Evolutionary conservation across 495 filamentous ascomycete species (phyloP).

Genomic region (Aspergillus avenaceus): DNA sequence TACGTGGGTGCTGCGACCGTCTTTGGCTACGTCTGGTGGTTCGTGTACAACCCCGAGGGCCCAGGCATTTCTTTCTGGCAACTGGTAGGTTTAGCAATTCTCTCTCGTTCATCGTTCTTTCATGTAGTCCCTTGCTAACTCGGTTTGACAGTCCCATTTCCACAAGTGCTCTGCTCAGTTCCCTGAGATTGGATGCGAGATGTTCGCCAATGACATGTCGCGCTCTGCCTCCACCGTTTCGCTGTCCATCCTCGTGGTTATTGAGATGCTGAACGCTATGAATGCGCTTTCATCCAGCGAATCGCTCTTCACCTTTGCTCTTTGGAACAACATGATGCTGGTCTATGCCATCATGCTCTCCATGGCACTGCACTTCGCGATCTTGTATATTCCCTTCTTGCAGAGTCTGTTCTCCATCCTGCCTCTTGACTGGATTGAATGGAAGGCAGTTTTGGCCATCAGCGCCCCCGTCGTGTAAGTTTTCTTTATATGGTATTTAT

Average conservation of each 20-base stretch:
- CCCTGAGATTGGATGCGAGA: slow-evolving; percentile 87
- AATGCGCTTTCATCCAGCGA: slow-evolving; percentile 96
- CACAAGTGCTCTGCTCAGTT: slow-evolving; percentile 86
- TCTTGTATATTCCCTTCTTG: slow-evolving; percentile 89
- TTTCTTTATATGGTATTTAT: neutral
- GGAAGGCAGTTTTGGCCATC: slow-evolving; percentile 87
- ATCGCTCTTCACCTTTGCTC: slow-evolving; percentile 84
- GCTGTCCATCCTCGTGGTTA: slow-evolving; percentile 87
- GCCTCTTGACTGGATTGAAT: slow-evolving; percentile 84
- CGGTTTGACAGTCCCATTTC: slow-evolving; percentile 66
- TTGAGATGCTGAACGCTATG: slow-evolving; percentile 99
- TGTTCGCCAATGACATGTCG: slow-evolving; percentile 86
- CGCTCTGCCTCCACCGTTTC: slow-evolving; percentile 95
- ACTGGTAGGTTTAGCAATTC: slow-evolving; percentile 48
- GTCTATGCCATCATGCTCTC: slow-evolving; percentile 90
- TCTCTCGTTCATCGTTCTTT: neutral
- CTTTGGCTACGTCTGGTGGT: slow-evolving; percentile 98
- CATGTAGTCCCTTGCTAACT: slow-evolving; percentile 8
- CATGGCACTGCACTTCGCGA: slow-evolving; percentile 93
- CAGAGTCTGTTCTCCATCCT: slow-evolving; percentile 88
- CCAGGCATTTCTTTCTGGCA: slow-evolving; percentile 93
- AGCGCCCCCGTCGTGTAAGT: slow-evolving; percentile 93
- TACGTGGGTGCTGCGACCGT: slow-evolving; percentile 97
- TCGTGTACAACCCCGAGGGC: slow-evolving; percentile 90
- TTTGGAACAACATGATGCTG: slow-evolving; percentile 97